These are phyloP conservation scores for Haplographium delicatum DNA, from an alignment of 495 filamentous ascomycete genomes.

Conservation along the genomic window DNA sequence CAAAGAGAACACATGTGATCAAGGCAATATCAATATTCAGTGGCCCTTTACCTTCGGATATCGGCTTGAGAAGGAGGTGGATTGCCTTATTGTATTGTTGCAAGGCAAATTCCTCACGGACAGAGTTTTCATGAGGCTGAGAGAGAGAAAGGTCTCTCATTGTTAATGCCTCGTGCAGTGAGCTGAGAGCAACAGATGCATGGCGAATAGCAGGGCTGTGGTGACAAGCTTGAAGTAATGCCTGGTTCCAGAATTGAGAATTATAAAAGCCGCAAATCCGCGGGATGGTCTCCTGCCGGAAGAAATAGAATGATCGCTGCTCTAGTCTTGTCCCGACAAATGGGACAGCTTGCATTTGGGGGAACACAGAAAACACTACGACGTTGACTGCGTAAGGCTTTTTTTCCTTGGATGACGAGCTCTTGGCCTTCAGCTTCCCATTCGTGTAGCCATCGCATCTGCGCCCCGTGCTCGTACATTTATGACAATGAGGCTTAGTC, in stretches of 20 bases:
- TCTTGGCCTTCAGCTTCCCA: background rate
- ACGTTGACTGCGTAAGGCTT: too few relatives aligned
- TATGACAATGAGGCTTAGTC: background rate
- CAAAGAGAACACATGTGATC: too few relatives aligned
- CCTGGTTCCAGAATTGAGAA: background rate
- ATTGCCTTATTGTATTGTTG: too few relatives aligned
- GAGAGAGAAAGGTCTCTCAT: too few relatives aligned
- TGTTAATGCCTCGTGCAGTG: slow-evolving; percentile 10
- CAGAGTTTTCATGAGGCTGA: too few relatives aligned
- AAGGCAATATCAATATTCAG: too few relatives aligned
- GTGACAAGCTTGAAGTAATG: slow-evolving; percentile 3
- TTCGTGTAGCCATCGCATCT: slow-evolving; percentile 6
- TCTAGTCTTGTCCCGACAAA: too few relatives aligned
- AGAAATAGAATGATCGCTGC: background rate
- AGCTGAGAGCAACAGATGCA: background rate
- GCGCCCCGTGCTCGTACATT: background rate
- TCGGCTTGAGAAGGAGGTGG: too few relatives aligned
- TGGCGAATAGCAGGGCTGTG: background rate
- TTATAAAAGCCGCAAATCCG: background rate
- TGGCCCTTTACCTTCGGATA: too few relatives aligned
- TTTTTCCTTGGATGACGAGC: background rate
- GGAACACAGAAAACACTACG: too few relatives aligned
- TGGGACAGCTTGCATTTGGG: too few relatives aligned
- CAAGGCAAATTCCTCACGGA: too few relatives aligned
- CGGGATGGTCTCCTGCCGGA: background rate